phyloP scores from a whole-genome alignment of 2,329 filamentous ascomycete species.

The Penicillium psychrosexuale region DNA sequence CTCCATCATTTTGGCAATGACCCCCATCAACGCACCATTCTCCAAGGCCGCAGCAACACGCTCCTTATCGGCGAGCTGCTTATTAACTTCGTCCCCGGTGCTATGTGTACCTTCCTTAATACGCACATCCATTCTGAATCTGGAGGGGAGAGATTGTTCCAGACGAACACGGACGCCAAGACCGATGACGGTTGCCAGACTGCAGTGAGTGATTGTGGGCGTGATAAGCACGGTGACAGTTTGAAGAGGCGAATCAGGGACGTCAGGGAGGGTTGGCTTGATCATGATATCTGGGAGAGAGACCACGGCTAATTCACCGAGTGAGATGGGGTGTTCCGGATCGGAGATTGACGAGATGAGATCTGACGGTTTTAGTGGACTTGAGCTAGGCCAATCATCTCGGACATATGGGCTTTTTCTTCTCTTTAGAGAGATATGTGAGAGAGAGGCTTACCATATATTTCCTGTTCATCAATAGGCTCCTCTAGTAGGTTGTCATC shows the following conservation, averaged over 20 bases:
- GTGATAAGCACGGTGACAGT: slow-evolving; percentile 85
- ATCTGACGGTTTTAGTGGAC: slow-evolving; percentile 53
- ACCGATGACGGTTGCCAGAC: slow-evolving; percentile 91
- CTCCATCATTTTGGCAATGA: slow-evolving; percentile 90
- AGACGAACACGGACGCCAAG: slow-evolving; percentile 87
- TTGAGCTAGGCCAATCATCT: background rate
- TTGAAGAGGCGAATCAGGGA: slow-evolving; percentile 59
- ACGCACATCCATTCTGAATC: slow-evolving; percentile 85
- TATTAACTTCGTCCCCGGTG: slow-evolving; percentile 93
- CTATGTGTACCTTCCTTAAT: slow-evolving; percentile 97
- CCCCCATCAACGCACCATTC: slow-evolving; percentile 83
- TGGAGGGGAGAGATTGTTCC: slow-evolving; percentile 84
- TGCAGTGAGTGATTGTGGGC: slow-evolving; percentile 95
- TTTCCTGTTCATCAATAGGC: slow-evolving; percentile 93
- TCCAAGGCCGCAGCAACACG: slow-evolving; percentile 90
- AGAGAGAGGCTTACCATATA: slow-evolving; percentile 66
- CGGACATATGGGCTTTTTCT: background rate
- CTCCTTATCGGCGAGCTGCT: slow-evolving; percentile 95
- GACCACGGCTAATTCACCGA: slow-evolving; percentile 90
- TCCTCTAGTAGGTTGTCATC: slow-evolving; percentile 65
- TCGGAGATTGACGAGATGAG: slow-evolving; percentile 93
- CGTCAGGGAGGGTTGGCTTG: slow-evolving; percentile 60
- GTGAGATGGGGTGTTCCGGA: slow-evolving; percentile 90
- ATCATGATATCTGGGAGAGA: slow-evolving; percentile 93
- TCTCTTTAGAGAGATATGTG: background rate